Percentiles rank a stretch among this genome's conserved stretches.
Conservation (phyloP, 2,329 filamentous ascomycete genomes). For the Trichoderma lentiforme region DNA sequence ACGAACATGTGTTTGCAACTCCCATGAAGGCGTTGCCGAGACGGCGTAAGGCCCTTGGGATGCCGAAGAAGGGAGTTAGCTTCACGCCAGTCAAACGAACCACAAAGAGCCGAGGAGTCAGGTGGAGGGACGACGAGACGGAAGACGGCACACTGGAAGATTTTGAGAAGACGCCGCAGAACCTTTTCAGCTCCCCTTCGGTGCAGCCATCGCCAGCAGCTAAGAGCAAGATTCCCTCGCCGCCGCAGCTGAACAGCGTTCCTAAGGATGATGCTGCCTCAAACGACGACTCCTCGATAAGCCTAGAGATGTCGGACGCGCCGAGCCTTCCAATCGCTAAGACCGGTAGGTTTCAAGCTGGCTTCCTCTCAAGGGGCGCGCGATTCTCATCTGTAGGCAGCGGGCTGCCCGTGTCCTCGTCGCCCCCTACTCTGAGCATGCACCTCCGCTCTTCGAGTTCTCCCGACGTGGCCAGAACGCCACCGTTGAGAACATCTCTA, state of each 20-base stretch:
- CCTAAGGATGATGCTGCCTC: slow-evolving; percentile 18
- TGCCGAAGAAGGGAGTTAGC: slow-evolving; percentile 64
- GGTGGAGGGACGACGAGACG: slow-evolving; percentile 87
- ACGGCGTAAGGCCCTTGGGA: slow-evolving; percentile 64
- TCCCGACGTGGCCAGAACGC: slow-evolving; percentile 30
- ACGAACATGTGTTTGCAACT: slow-evolving; percentile 32
- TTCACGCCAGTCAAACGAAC: slow-evolving; percentile 80
- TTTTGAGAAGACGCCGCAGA: slow-evolving; percentile 86
- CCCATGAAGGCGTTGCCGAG: slow-evolving; percentile 78
- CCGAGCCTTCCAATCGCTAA: slow-evolving; percentile 42
- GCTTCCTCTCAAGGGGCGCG: slow-evolving; percentile 67
- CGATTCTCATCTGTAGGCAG: slow-evolving; percentile 39
- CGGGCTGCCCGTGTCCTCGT: slow-evolving; percentile 59
- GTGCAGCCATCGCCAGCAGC: slow-evolving; percentile 35
- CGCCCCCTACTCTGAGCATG: slow-evolving; percentile 54
- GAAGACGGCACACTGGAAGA: slow-evolving; percentile 83
- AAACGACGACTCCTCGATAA: slow-evolving; percentile 52
- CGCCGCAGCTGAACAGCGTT: neutral
- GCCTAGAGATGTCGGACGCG: slow-evolving; percentile 52
- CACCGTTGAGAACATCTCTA: slow-evolving; percentile 49
- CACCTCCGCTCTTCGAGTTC: slow-evolving; percentile 50
- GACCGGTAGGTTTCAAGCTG: slow-evolving; percentile 78
- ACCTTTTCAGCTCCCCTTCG: slow-evolving; percentile 53
- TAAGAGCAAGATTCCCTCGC: slow-evolving; percentile 34
- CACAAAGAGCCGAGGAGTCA: slow-evolving; percentile 68